A percentile compares a stretch with the other conserved stretches of the same genome.
Conservation (phyloP, 495 filamentous ascomycete genomes). For the Lichina pygmaea region DNA sequence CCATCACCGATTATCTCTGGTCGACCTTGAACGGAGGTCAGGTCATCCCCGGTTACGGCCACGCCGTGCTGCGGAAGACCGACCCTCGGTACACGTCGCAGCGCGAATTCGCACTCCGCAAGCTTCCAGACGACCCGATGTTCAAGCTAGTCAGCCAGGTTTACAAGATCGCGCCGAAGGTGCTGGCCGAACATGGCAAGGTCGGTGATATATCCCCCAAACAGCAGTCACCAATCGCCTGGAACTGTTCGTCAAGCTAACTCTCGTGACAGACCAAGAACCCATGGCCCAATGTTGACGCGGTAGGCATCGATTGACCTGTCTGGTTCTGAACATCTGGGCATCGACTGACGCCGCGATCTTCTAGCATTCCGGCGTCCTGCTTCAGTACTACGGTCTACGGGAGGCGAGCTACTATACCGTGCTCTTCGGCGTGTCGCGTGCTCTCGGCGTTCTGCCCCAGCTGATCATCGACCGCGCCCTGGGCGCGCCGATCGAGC, state of each 20-base stretch:
- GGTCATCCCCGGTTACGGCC: conserved; percentile 93
- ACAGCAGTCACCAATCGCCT: conserved; percentile 7
- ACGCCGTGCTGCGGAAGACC: conserved; percentile 97
- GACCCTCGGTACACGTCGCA: conserved; percentile 96
- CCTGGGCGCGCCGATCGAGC: conserved; percentile 60
- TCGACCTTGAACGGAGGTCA: conserved; percentile 80
- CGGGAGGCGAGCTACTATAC: conserved; percentile 99
- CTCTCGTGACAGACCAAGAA: conserved; percentile 7
- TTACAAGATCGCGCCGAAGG: conserved; percentile 96
- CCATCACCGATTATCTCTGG: conserved; percentile 96
- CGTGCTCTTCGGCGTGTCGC: conserved; percentile 93
- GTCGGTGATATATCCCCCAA: conserved; percentile 69
- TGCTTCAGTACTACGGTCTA: conserved; percentile 97
- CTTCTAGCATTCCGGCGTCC: conserved; percentile 66
- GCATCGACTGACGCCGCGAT: conserved; percentile 13
- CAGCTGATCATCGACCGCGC: conserved; percentile 99
- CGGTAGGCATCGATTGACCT: conserved; percentile 1
- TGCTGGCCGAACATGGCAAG: conserved; percentile 98
- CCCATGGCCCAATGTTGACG: conserved; percentile 13
- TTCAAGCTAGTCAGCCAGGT: conserved; percentile 99
- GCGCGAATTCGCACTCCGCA: conserved; percentile 78
- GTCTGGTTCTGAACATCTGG: conserved; percentile 1
- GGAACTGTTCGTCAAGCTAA: not conserved
- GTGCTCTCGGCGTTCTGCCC: conserved; percentile 90
- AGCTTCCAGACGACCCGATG: conserved; percentile 89